phyloP scores from a whole-genome alignment of 352 stramenopile species.

The Globisporangium mamillatum region DNA sequence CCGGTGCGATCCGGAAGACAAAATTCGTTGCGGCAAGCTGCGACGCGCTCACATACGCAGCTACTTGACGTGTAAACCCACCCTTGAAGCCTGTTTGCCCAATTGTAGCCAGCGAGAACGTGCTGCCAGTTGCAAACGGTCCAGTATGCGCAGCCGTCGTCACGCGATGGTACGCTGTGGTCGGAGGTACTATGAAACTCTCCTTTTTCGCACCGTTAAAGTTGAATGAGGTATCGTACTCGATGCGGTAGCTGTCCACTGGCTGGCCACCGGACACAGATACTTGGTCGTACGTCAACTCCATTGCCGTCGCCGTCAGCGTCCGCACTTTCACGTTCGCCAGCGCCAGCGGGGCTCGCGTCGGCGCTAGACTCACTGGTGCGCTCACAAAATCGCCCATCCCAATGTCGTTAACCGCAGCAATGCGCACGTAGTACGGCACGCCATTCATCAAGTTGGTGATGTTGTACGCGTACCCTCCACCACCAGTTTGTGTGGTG shows the following conservation, averaged over 20 bases:
- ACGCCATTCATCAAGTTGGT: slow-evolving; percentile 45
- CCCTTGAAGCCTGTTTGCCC: slow-evolving; percentile 44
- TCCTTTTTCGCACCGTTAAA: slow-evolving; percentile 28
- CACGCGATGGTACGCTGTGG: slow-evolving; percentile 52
- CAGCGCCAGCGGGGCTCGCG: slow-evolving; percentile 46
- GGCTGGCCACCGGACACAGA: slow-evolving; percentile 43
- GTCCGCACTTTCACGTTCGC: slow-evolving; percentile 37
- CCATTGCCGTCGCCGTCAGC: slow-evolving; percentile 36
- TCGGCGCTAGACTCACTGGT: slow-evolving; percentile 34
- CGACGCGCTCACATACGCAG: slow-evolving; percentile 40
- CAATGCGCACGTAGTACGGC: slow-evolving; percentile 79
- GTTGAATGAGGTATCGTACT: slow-evolving; percentile 36
- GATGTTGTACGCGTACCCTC: slow-evolving; percentile 49
- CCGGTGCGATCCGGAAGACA: slow-evolving; percentile 42
- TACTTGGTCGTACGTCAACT: slow-evolving; percentile 66
- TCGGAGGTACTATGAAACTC: slow-evolving; percentile 26
- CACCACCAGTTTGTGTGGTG: slow-evolving; percentile 1
- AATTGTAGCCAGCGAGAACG: slow-evolving; percentile 64
- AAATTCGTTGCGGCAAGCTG: slow-evolving; percentile 37
- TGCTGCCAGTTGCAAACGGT: slow-evolving; percentile 53
- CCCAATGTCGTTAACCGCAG: slow-evolving; percentile 81
- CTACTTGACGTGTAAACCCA: slow-evolving; percentile 40
- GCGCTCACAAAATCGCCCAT: slow-evolving; percentile 56
- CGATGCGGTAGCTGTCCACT: slow-evolving; percentile 59
- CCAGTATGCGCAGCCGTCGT: slow-evolving; percentile 68